Evolutionary conservation across 2,329 filamentous ascomycete genomes (phyloP), one percentile per base, ranked within the genome.

Genomic region (Xenosphaeropsis pyriputrescens): DNA sequence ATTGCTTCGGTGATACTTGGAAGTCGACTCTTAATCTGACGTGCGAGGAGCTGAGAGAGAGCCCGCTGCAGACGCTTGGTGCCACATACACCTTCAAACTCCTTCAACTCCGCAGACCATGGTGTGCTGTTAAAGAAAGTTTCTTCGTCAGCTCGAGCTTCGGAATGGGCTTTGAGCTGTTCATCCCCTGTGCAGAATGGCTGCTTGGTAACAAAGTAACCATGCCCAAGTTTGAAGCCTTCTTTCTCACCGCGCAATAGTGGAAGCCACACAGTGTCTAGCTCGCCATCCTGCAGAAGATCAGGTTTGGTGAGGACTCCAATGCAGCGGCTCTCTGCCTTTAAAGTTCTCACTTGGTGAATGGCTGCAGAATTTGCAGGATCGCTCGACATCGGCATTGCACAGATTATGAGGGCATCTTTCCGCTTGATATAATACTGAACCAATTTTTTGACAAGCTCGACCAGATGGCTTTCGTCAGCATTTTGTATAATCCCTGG

Each of bases 251-350:
- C 30, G 4, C 12, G 30, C 6, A 32, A 13, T 3, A 32, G 30
- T 15, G 30, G 30, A 0, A 64, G 60, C 4, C 93, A 64, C 39
- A 86, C 78, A 0, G 68, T 60, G 0, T 72, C 52, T 69, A 81
- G 84, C 39, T 78, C 74, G 0, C 66, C 65, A 0, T 58, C 52
- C 0, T 74, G 68, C 0, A 86, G 58, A 0, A 81, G 68, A 43
- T 94, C 88, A 0, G 86, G 85, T 50, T 93, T 94, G 0, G 86
- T 94, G 13, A 94, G 65, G 0, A 93, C 81, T 0, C 84, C 84
- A 38, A 83, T 65, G 1, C 77, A 82, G 1, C 79, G 65, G 3
- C 63, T 44, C 2, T 69, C 63, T 0, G 79, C 79, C 1, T 62
- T 62, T 1, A 72, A 59, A 32, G 67, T 55, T 19, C 72, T 58